A percentile compares a stretch with the other conserved stretches of the same genome.
These are phyloP conservation scores for Amoeboaphelidium protococcarum DNA, from an alignment of 371 early-diverging fungal species.

Conservation along the genomic window DNA sequence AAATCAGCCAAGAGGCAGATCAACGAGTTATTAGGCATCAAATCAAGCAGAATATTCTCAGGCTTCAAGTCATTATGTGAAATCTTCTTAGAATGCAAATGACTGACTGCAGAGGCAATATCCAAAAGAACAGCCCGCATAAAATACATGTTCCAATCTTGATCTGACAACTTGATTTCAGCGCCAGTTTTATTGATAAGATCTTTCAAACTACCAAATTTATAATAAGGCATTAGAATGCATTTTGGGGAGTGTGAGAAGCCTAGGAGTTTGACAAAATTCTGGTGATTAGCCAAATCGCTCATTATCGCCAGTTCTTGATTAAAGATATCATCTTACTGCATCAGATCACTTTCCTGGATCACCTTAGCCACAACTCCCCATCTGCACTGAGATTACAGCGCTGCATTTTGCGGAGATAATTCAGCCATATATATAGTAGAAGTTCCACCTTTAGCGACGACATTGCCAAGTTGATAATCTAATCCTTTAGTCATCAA, in stretches of 20 bases:
- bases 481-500: too few relatives aligned
- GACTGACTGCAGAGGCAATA: not conserved
- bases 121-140: not conserved
- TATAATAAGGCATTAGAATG: not conserved
- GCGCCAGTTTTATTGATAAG: not conserved
- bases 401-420: too few relatives aligned
- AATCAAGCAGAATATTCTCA: not conserved
- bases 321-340: too few relatives aligned
- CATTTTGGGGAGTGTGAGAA: not conserved
- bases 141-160: not conserved
- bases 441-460: too few relatives aligned
- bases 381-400: too few relatives aligned
- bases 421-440: too few relatives aligned
- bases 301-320: too few relatives aligned
- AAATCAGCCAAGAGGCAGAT: not conserved
- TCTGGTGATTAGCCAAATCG: too few relatives aligned
- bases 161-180: not conserved
- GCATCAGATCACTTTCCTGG: too few relatives aligned
- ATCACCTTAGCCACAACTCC: too few relatives aligned
- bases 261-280: not conserved
- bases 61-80: not conserved
- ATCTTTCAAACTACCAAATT: not conserved
- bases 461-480: too few relatives aligned
- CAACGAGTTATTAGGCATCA: not conserved
- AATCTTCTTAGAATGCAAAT: not conserved